phyloP scores from a whole-genome alignment of 2,329 filamentous ascomycete species.

The Mycosphaerella arachidis region DNA sequence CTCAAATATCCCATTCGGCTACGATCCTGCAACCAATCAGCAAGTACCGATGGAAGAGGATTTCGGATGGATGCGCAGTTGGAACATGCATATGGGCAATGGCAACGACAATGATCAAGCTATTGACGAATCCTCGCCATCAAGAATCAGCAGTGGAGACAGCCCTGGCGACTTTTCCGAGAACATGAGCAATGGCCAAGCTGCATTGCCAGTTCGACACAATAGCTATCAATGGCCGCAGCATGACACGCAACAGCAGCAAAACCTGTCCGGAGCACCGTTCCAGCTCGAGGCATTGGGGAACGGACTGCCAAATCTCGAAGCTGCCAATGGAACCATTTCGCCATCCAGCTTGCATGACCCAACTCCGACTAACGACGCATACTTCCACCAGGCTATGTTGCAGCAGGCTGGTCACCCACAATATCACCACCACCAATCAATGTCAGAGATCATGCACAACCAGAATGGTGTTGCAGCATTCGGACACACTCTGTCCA shows the following conservation, averaged over 20 bases:
- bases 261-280: conserved; percentile 54
- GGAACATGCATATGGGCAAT: conserved; percentile 67
- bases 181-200: conserved; percentile 74
- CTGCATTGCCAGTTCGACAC: conserved; percentile 23
- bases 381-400: conserved; percentile 69
- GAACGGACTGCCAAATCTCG: conserved; percentile 69
- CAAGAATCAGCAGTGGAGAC: conserved; percentile 90
- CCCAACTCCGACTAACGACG: conserved; percentile 64
- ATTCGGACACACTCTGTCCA: conserved; percentile 56
- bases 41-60: conserved; percentile 66
- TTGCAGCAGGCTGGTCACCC: conserved; percentile 43
- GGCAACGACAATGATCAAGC: conserved; percentile 66
- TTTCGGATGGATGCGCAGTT: conserved; percentile 80
- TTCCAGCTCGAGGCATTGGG: conserved; percentile 72
- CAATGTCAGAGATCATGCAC: conserved; percentile 19
- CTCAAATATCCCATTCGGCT: conserved; percentile 42
- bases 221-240: conserved; percentile 56
- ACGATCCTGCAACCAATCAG: conserved; percentile 37
- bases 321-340: conserved; percentile 65
- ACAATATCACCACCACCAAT: conserved; percentile 17
- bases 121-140: conserved; percentile 89
- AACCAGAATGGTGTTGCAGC: conserved; percentile 50
- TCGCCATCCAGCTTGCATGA: conserved; percentile 72
- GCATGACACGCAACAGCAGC: conserved; percentile 62
- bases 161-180: conserved; percentile 91